phyloP scores from a whole-genome alignment of 1,284 basidiomycete species.

The Psilocybe mexicana region DNA sequence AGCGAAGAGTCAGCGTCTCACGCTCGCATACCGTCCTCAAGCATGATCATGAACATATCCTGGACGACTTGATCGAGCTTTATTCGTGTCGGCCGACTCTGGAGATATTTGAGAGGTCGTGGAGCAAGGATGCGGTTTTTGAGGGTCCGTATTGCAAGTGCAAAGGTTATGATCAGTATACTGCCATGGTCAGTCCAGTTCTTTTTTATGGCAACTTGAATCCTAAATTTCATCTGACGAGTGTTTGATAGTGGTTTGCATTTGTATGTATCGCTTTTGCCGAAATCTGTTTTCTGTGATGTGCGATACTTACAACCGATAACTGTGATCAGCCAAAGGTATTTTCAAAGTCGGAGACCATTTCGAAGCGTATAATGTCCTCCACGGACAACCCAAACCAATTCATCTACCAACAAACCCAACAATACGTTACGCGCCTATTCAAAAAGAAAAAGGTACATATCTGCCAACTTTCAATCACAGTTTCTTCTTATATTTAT shows the following conservation, averaged over 20 bases:
- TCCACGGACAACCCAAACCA: conserved; percentile 56
- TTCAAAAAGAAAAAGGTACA: conserved; percentile 54
- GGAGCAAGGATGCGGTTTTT: conserved; percentile 58
- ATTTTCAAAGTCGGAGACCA: conserved; percentile 50
- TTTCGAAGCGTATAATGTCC: conserved; percentile 55
- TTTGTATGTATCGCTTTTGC: conserved; percentile 41
- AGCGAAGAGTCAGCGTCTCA: conserved; percentile 33
- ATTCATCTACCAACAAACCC: conserved; percentile 60
- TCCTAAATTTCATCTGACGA: conserved; percentile 8
- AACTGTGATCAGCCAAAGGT: conserved; percentile 48
- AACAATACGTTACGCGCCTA: conserved; percentile 58
- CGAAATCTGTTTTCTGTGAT: not conserved
- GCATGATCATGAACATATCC: conserved; percentile 40
- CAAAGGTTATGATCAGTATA: conserved; percentile 53
- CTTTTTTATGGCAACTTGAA: not conserved
- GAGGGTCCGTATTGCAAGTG: conserved; percentile 60
- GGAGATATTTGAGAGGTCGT: conserved; percentile 60
- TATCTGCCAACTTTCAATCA: not conserved
- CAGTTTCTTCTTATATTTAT: no score
- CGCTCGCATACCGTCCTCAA: conserved; percentile 37
- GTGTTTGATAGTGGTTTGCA: conserved; percentile 53
- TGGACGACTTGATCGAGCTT: conserved; percentile 59
- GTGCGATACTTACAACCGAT: not conserved
- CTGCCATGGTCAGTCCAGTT: conserved; percentile 47
- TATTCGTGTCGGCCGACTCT: conserved; percentile 56